Conservation (phyloP, 1,284 basidiomycete species). For the Cutaneotrichosporon cavernicola region DNA sequence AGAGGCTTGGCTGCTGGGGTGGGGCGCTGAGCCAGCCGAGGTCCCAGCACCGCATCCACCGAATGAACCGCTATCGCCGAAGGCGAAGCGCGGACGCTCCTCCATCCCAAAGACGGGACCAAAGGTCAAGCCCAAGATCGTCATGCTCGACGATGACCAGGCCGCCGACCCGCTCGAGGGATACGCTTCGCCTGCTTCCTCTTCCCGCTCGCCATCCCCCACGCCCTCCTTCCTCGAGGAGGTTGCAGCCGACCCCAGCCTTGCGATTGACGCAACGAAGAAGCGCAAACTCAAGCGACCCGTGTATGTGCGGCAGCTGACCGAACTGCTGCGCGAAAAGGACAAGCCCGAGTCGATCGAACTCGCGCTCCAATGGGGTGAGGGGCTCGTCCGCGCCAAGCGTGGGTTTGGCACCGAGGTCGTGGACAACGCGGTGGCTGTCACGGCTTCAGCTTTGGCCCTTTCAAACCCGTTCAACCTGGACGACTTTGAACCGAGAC, state of each 20-base stretch:
- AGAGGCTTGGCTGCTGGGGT: constrained; percentile 39
- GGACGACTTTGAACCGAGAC: constrained; percentile 71
- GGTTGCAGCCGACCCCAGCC: constrained; percentile 78
- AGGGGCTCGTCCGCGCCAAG: constrained; percentile 78
- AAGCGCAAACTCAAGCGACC: constrained; percentile 68
- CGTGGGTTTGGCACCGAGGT: constrained; percentile 65
- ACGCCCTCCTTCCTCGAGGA: constrained; percentile 74
- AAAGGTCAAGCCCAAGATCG: constrained; percentile 35
- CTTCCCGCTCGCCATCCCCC: constrained; percentile 75
- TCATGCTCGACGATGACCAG: constrained; percentile 49
- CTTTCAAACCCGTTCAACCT: constrained; percentile 82
- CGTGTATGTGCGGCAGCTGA: constrained; percentile 78
- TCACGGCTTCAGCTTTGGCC: constrained; percentile 69
- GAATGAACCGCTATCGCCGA: constrained; percentile 8
- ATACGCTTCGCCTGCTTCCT: constrained; percentile 65
- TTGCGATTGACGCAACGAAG: constrained; percentile 53
- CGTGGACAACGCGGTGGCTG: constrained; percentile 85
- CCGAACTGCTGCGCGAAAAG: constrained; percentile 66
- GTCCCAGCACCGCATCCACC: not conserved
- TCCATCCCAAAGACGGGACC: constrained; percentile 16
- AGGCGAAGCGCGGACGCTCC: constrained; percentile 7
- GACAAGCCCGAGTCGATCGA: constrained; percentile 73
- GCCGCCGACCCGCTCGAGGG: constrained; percentile 78
- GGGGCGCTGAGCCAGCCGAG: constrained; percentile 22
- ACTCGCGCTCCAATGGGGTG: constrained; percentile 72